Conservation (phyloP, 768 basidiomycete species). For the Leccinum subtestaceum region DNA sequence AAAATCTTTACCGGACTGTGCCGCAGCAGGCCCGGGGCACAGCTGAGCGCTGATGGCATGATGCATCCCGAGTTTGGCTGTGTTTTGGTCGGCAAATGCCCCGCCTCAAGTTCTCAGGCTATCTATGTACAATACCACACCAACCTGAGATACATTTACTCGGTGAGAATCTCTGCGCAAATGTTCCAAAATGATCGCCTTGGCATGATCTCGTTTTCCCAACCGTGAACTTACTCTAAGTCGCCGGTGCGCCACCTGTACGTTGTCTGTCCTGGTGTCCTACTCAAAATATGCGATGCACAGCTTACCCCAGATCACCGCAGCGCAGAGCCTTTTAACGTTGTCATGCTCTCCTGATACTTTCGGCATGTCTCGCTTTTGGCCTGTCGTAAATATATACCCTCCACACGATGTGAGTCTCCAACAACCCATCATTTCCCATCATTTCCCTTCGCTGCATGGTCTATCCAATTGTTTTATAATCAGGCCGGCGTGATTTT, state of each 20-base stretch:
- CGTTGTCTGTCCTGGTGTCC: neutral
- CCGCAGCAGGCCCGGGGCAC: too few species aligned
- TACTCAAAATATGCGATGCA: neutral
- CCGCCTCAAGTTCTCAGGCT: too few species aligned
- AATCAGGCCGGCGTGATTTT: conserved; percentile 3
- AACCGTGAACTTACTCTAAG: neutral
- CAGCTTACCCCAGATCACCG: neutral
- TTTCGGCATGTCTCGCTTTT: neutral
- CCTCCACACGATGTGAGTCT: conserved; percentile 4
- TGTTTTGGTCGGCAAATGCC: neutral
- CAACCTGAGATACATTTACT: too few species aligned
- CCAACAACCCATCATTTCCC: neutral
- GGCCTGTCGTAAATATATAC: conserved; percentile 7
- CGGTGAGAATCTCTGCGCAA: too few species aligned
- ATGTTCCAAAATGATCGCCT: too few species aligned
- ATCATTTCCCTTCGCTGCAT: conserved; percentile 1
- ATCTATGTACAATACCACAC: too few species aligned
- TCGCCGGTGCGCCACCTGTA: neutral
- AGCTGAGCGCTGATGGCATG: too few species aligned
- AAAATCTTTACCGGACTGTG: too few species aligned
- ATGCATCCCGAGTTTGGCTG: neutral
- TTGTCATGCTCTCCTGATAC: neutral
- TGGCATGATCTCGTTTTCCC: neutral
- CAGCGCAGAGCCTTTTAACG: neutral
- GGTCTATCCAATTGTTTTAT: conserved; percentile 6